Percentiles rank a stretch among this genome's conserved stretches.
Evolutionary conservation across 108 stramenopile genomes (phyloP).

Genomic region (Skeletonema grethae): DNA sequence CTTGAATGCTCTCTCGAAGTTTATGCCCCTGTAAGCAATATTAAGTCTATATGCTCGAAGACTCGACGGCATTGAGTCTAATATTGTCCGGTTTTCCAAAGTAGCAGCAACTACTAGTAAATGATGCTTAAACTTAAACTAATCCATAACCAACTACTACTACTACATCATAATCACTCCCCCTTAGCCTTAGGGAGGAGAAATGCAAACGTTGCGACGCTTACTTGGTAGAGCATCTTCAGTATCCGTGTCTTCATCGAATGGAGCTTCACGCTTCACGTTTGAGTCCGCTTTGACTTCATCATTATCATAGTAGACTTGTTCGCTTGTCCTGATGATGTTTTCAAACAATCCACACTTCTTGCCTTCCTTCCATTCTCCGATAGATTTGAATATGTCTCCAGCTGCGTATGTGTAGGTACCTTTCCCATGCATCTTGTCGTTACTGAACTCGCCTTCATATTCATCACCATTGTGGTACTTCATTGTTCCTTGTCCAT

Average conservation of each 20-base stretch:
- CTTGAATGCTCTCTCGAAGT: too few species aligned
- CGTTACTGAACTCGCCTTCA: constrained; percentile 24
- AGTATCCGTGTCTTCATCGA: neutral
- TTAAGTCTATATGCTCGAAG: too few species aligned
- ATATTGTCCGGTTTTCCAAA: too few species aligned
- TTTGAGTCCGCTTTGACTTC: neutral
- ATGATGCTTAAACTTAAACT: too few species aligned
- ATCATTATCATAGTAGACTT: neutral
- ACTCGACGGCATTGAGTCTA: too few species aligned
- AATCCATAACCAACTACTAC: neutral
- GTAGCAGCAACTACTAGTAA: too few species aligned
- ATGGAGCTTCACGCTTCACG: neutral
- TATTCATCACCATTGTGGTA: constrained; percentile 11
- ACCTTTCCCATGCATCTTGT: constrained; percentile 36
- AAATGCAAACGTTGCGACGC: neutral
- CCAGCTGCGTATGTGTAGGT: constrained; percentile 33
- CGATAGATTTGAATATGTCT: constrained; percentile 45
- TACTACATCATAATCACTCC: neutral
- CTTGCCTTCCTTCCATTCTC: constrained; percentile 46
- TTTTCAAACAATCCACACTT: constrained; percentile 28
- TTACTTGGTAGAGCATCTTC: neutral
- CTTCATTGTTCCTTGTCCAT: constrained; percentile 1
- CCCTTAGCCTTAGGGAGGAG: neutral
- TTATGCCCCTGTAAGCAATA: too few species aligned
- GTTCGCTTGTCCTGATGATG: neutral